Evolutionary conservation across 306 rosid genomes (phyloP), one percentile per base, ranked within the genome.

Genomic region (Quercus alba): DNA sequence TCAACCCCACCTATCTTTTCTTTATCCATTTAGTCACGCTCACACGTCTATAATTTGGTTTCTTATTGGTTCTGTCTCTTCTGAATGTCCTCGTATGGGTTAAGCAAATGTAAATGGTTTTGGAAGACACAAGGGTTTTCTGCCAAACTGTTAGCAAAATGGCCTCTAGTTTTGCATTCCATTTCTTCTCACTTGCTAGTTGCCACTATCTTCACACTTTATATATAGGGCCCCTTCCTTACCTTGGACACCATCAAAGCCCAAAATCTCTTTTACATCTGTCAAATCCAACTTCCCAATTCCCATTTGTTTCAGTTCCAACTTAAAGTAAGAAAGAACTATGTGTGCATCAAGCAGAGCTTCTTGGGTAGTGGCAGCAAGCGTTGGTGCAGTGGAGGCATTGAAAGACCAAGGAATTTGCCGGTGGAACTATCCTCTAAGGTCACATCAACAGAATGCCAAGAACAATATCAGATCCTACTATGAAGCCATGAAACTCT

Each of bases 391-490:
- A 26, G 85, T 82, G 12, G 85, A 72, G 10, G 85, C 82, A 51
- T 20, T 82, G 70, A 82, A 82, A 63, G 82, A 82, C 26, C 85
- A 82, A 72, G 82, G 85, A 8, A 52, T 77, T 38, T 82, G 85
- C 13, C 64, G 78, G 70, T 82, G 82, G 85, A 82, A 82, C 28
- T 4, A 57, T n/a, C 57, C 82, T 33, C 33, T 77, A 9, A 77
- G 78, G 5, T 77, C 82, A 17, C 18, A 62, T 20, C 81, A 82
- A 4, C 85, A 82, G 17, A 75, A 82, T 28, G 76, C 84, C 15
- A 81, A 81, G 73, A 30, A 20, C 72, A 69, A 70, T 31, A 35
- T 76, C 70, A 66, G 85, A 73, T 72, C 81, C 1, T 82, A 61
- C 55, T 77, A 70, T 21, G 81, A 69, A 20, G 73, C 73, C 58